phyloP scores from a whole-genome alignment of 345 rosid genomes.

The Arabidopsis suecica region DNA sequence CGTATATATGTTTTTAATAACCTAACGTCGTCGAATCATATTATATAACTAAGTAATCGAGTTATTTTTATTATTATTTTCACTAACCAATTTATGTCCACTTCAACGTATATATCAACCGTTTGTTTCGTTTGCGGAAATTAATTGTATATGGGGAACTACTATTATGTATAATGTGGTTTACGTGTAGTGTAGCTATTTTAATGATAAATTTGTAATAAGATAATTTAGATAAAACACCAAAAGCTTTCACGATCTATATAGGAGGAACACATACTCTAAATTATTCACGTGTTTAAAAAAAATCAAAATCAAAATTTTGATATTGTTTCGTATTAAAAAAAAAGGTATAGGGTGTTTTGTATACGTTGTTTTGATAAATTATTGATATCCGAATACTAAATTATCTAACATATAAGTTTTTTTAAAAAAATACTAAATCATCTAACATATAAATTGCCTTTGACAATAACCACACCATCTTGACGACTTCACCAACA shows the following conservation, averaged over 20 bases:
- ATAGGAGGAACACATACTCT: too few species aligned
- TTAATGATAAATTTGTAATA: neutral
- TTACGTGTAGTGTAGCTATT: neutral
- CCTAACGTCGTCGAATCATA: slow-evolving; percentile 14
- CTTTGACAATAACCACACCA: slow-evolving; percentile 5
- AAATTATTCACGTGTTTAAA: too few species aligned
- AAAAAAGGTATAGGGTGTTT: neutral
- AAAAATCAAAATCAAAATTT: too few species aligned
- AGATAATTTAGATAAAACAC: neutral
- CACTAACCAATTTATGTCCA: slow-evolving; percentile 20
- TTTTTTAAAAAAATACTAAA: neutral
- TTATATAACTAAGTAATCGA: slow-evolving; percentile 3
- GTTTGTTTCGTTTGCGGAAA: neutral
- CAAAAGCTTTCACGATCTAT: neutral
- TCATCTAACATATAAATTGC: neutral
- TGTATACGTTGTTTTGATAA: neutral
- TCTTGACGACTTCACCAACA: slow-evolving; percentile 15
- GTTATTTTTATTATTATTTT: neutral
- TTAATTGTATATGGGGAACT: neutral
- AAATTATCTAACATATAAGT: neutral
- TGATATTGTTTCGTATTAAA: neutral
- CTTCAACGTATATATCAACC: slow-evolving; percentile 16
- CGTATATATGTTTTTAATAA: slow-evolving; percentile 20
- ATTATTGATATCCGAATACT: neutral
- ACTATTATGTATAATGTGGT: neutral